phyloP scores from a whole-genome alignment of 306 rosid species.

The Citrullus mucosospermus region DNA sequence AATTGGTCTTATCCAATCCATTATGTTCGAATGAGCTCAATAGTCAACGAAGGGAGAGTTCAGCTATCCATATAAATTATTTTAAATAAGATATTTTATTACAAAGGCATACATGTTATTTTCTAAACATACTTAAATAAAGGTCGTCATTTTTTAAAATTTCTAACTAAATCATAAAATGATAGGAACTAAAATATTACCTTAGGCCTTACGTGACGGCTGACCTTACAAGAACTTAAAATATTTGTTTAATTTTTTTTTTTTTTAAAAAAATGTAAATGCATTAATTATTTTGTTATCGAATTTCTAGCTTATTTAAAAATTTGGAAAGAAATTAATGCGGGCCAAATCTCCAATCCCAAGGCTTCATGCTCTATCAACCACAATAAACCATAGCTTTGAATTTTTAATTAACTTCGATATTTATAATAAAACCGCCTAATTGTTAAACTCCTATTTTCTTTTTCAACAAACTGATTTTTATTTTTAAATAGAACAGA shows the following conservation, averaged over 20 bases:
- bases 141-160: neutral
- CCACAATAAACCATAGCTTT: neutral
- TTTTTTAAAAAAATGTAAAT: too few relatives aligned
- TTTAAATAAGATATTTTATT: too few relatives aligned
- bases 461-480: neutral
- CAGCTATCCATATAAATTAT: too few relatives aligned
- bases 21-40: too few relatives aligned
- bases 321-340: neutral
- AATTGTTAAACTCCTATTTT: neutral
- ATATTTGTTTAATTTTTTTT: neutral
- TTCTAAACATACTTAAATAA: too few relatives aligned
- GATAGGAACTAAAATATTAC: neutral
- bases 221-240: neutral
- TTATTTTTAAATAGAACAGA: neutral
- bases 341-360: neutral
- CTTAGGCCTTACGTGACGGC: neutral
- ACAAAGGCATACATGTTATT: too few relatives aligned
- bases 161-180: too few relatives aligned
- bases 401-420: neutral
- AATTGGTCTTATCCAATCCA: too few relatives aligned
- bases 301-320: neutral
- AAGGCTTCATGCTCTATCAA: neutral
- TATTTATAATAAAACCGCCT: neutral
- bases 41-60: too few relatives aligned
- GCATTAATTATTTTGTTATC: neutral